Evolutionary conservation across 805 yeast species (phyloP), one percentile per base, ranked within the genome.

Genomic region (Yarrowia sp.): DNA sequence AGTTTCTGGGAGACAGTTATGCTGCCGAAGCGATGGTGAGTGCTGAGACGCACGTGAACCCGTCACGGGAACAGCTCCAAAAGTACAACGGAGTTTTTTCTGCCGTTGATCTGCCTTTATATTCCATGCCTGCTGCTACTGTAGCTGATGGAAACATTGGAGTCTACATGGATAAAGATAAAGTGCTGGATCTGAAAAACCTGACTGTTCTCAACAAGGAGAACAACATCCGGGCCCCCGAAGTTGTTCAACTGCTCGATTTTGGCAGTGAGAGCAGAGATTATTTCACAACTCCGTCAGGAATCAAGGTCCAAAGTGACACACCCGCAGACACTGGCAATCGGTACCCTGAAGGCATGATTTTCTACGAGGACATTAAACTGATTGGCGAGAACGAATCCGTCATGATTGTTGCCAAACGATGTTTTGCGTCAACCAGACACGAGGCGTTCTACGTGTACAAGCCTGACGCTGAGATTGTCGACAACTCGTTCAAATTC

Each of bases 381-480:
- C 33, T 9, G 15, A n/a, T 49, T 9, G 53, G 9, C 20, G 53
- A 49, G 20, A 49, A 49, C 38, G 53, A 49, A 1, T 3, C 14
- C 15, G 53, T 49, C 9, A 30, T 49, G 53, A 33, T 49, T n/a
- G 53, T 49, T 4, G 53, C 53, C 19, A 30, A 30, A 15, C 10
- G 52, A 15, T 47, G 52, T 15, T 7, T 30, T 2, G 52, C 36
- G 2, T 47, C 52, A 4, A 24, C 12, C 12, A n/a, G 38, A 33
- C 38, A 49, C 39, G 52, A 49, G 53, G 53, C 53, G 20, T 49
- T 49, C 10, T 49, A 49, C 38, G 38, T 49, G 38, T 49, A 49
- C 39, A 49, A 49, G 9, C 53, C 53, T 2, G 53, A 33, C 20
- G 53, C 53, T n/a, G n/a, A 49, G 7, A 49, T 49, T n/a, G 20